Base-by-base conservation (phyloP, 805 yeast species). In the Kockiozyma suomiensis region DNA sequence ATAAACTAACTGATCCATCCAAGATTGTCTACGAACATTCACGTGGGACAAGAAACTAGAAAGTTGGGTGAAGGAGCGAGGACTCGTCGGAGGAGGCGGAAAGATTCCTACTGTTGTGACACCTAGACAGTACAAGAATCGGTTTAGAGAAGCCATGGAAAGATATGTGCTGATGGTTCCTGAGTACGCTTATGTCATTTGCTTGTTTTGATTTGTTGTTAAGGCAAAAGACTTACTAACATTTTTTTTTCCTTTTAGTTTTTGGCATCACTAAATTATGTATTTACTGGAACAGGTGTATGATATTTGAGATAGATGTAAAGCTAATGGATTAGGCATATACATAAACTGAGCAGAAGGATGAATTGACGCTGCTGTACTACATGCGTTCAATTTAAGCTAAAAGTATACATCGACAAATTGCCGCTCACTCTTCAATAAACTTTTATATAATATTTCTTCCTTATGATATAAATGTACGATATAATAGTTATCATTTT, bases 21-120 rank as follows among this genome's bases (percentile, higher is more conserved):
- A 25, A 68, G 90, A 94, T 73, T 94, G 96, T 78, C 85, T 94
- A 46, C 76, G 99, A 60, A 91, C 99, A 0, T 94, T 93, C 69
- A 94, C 99, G 0, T 94, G 99, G 99, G 99, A 94, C 70, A 94
- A 94, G 74, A 94, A 92, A 74, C 83, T 94, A 28, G 99, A 94
- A 72, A 91, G 96, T 72, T 94, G 99, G 99, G 99, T 94, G 38
- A 94, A 94, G 72, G 99, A 96, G 58, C 88, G 90, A 69, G 92
- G 93, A 1, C 78, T 94, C 38, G 96, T 93, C 45, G 85, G 88
- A 1, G 89, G 90, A 40, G 87, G 87, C 53, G 89, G 90, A 0
- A 93, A 89, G 68, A 96, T 89, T 66, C 99, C 99, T 0, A 94
- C 99, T 0, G 96, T 94, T 32, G 93, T 94, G 7, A 93, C 99